Conservation (phyloP, 805 yeast species). For the Sugiyamaella valdiviana region DNA sequence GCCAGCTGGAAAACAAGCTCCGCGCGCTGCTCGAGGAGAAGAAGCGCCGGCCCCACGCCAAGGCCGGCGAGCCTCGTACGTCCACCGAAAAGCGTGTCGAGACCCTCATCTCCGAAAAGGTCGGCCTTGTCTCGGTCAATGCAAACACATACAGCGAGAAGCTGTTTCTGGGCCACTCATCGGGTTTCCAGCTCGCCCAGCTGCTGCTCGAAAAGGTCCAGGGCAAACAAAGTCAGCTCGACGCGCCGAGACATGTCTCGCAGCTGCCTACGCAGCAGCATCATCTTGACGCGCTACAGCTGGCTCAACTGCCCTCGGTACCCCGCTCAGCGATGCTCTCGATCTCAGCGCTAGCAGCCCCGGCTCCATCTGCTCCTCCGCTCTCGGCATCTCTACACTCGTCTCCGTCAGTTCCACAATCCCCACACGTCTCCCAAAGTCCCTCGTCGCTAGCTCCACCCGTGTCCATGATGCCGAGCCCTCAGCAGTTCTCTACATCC, state of each 20-base stretch:
- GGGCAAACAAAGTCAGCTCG: not conserved
- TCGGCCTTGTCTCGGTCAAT: conserved; percentile 10
- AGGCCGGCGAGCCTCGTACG: not conserved
- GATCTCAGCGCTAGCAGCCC: not conserved
- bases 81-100: conserved; percentile 11
- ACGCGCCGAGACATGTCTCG: not conserved
- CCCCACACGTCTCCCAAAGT: not conserved
- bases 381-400: not conserved
- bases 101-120: conserved; percentile 7
- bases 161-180: conserved; percentile 10
- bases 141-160: conserved; percentile 6
- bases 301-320: not conserved
- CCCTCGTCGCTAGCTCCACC: not conserved
- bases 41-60: not conserved
- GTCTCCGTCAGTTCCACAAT: not conserved
- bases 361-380: not conserved
- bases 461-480: not conserved
- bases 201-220: conserved; percentile 9
- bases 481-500: not conserved
- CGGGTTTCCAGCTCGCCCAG: conserved; percentile 12
- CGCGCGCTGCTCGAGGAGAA: conserved; percentile 3
- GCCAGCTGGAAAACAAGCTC: conserved; percentile 7
- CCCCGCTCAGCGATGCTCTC: not conserved
- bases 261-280: not conserved
- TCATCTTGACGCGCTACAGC: not conserved